These are phyloP conservation scores for Colletotrichum cereale DNA, from an alignment of 2,329 filamentous ascomycete species.

Conservation along the genomic window DNA sequence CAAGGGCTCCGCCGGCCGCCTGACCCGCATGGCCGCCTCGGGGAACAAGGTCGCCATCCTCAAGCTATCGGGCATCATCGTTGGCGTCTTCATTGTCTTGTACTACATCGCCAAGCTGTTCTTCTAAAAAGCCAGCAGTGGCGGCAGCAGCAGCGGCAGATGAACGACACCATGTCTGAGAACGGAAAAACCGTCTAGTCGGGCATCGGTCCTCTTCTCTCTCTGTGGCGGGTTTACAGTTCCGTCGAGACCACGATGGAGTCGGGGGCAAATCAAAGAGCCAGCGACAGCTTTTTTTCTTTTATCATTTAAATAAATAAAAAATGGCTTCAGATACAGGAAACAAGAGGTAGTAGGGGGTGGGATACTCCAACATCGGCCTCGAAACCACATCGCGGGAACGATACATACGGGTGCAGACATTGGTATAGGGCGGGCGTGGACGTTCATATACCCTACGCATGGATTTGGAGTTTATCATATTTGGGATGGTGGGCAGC, in stretches of 20 bases:
- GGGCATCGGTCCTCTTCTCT: not conserved
- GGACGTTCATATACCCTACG: constrained; percentile 39
- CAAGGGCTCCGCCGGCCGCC: constrained; percentile 83
- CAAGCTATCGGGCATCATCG: constrained; percentile 87
- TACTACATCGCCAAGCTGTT: constrained; percentile 79
- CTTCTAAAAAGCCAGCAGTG: constrained; percentile 56
- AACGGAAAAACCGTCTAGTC: not conserved
- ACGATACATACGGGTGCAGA: not conserved
- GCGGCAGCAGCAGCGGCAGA: not conserved
- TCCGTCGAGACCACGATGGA: not conserved
- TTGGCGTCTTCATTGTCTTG: constrained; percentile 78
- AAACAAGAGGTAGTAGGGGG: not conserved
- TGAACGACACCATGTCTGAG: not conserved
- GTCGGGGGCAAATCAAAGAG: not conserved
- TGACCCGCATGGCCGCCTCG: constrained; percentile 90
- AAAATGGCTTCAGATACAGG: not conserved
- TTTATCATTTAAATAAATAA: not conserved
- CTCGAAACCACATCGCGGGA: not conserved
- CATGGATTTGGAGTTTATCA: constrained; percentile 32
- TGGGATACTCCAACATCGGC: not conserved
- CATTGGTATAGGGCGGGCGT: constrained; percentile 17
- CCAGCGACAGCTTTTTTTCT: not conserved
- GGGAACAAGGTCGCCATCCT: constrained; percentile 93
- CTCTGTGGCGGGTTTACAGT: not conserved
- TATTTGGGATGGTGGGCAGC: constrained; percentile 3